Conservation (phyloP, 2,329 filamentous ascomycete species). For the Rhinocladiella mackenziei region DNA sequence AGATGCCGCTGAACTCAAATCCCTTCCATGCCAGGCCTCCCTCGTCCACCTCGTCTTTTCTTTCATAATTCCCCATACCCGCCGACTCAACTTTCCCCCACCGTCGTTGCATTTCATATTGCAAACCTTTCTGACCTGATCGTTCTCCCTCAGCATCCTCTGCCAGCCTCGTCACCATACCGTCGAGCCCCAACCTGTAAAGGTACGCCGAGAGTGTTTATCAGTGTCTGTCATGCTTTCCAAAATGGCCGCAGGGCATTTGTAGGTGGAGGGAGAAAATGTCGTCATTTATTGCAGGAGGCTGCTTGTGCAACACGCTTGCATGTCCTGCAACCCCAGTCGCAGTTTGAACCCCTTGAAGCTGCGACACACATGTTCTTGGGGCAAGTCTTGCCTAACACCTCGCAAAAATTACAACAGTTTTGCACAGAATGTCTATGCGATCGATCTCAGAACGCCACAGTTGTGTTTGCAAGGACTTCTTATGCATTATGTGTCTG, state of each 20-base stretch:
- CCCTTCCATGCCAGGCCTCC: constrained; percentile 17
- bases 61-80: constrained; percentile 16
- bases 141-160: not conserved
- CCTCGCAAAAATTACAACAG: no score
- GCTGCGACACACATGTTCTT: no score
- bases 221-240: not conserved
- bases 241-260: not conserved
- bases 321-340: not conserved
- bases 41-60: constrained; percentile 17
- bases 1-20: constrained; percentile 6
- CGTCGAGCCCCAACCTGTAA: not conserved
- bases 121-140: constrained; percentile 1
- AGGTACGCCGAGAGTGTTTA: constrained; percentile 1
- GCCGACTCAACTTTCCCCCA: constrained; percentile 14
- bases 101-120: not conserved
- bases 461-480: no score
- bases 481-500: no score
- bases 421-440: no score
- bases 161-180: not conserved
- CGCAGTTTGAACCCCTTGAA: no score
- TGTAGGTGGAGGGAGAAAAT: not conserved
- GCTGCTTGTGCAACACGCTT: not conserved
- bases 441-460: not conserved
- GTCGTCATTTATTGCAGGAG: constrained; percentile 6
- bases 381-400: no score